These are phyloP conservation scores for Penicillium sp. DNA, from an alignment of 2,329 filamentous ascomycete genomes.

Conservation along the genomic window DNA sequence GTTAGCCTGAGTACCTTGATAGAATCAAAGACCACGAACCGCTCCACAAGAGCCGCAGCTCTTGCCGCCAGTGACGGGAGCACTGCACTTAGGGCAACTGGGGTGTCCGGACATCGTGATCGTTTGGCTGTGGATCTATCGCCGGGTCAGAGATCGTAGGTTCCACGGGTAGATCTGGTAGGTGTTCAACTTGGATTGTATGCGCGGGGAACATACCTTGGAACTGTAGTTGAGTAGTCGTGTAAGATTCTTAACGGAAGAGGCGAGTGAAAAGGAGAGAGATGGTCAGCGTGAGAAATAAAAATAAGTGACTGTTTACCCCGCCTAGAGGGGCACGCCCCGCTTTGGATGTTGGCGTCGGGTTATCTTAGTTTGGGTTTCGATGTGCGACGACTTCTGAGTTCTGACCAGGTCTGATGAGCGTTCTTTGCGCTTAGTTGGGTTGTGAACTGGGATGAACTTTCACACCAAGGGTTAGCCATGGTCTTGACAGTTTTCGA, in stretches of 20 bases:
- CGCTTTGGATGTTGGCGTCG: neutral
- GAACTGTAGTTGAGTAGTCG: neutral
- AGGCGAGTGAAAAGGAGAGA: constrained; percentile 9
- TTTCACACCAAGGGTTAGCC: no score
- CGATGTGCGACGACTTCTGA: neutral
- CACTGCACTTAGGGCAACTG: constrained; percentile 23
- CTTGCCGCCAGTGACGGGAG: constrained; percentile 15
- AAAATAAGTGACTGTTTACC: constrained; percentile 18
- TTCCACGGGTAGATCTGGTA: neutral
- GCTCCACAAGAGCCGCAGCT: constrained; percentile 25
- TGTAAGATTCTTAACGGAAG: neutral
- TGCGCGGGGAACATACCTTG: neutral
- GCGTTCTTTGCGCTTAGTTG: neutral
- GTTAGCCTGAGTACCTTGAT: constrained; percentile 11
- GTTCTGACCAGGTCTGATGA: neutral
- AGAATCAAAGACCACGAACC: constrained; percentile 15
- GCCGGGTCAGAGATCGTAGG: neutral
- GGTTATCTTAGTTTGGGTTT: neutral
- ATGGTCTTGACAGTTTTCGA: no score
- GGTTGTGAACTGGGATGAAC: no score
- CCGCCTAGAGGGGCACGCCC: constrained; percentile 2
- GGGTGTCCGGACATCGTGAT: constrained; percentile 23
- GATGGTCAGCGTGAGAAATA: constrained; percentile 12
- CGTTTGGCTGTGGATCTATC: constrained; percentile 3
- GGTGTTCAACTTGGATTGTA: neutral